Percentiles rank a stretch among this genome's conserved stretches.
Conservation (phyloP, 2,329 filamentous ascomycete genomes). For the Ceratocystis variospora region DNA sequence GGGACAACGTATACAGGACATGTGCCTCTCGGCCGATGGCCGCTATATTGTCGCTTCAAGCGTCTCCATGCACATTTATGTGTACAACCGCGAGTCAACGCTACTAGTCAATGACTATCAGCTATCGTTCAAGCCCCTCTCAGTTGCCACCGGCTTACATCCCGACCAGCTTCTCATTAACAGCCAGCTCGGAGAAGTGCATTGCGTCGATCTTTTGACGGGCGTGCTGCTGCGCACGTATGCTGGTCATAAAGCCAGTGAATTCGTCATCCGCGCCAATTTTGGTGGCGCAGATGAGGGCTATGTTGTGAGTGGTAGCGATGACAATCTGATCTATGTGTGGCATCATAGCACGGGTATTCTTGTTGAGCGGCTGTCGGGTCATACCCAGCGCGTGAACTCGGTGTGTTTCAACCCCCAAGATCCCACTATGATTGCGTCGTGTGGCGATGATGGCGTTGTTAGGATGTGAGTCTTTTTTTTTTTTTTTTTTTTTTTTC, state of each 20-base stretch:
- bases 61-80: conserved; percentile 53
- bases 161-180: conserved; percentile 74
- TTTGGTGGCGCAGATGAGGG: conserved; percentile 87
- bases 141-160: conserved; percentile 67
- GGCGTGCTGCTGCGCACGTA: conserved; percentile 61
- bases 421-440: conserved; percentile 73
- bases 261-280: conserved; percentile 65
- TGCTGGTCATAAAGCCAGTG: conserved; percentile 57
- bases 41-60: conserved; percentile 68
- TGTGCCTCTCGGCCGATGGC: conserved; percentile 71
- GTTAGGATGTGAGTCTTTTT: conserved; percentile 62
- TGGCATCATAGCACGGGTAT: conserved; percentile 79
- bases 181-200: conserved; percentile 60
- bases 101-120: conserved; percentile 43
- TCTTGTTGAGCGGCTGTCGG: conserved; percentile 61
- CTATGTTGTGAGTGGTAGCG: conserved; percentile 83
- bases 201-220: conserved; percentile 63
- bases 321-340: conserved; percentile 65
- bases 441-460: conserved; percentile 73
- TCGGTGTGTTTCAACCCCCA: conserved; percentile 78
- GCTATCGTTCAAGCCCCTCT: conserved; percentile 53
- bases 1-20: conserved; percentile 65
- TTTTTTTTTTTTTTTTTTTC: neutral
- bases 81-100: conserved; percentile 67
- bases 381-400: conserved; percentile 67